phyloP scores from a whole-genome alignment of 1,284 basidiomycete genomes.

The Volvariella volvacea region DNA sequence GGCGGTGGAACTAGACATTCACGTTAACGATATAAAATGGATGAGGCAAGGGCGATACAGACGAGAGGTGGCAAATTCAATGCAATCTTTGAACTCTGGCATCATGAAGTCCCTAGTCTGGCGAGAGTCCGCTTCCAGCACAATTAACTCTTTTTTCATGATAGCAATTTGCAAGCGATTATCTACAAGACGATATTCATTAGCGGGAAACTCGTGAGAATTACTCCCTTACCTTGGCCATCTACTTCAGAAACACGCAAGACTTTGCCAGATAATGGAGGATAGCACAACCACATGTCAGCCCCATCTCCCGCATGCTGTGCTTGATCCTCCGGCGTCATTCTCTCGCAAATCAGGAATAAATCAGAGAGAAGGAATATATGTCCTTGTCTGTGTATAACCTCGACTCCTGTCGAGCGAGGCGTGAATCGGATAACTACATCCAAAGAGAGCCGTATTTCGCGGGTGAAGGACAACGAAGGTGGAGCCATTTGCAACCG shows the following conservation, averaged over 20 bases:
- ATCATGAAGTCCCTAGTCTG: slow-evolving; percentile 64
- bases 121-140: slow-evolving; percentile 59
- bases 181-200: slow-evolving; percentile 41
- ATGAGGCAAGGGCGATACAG: slow-evolving; percentile 22
- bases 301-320: slow-evolving; percentile 48
- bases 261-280: slow-evolving; percentile 93
- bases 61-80: slow-evolving; percentile 75
- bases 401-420: slow-evolving; percentile 63
- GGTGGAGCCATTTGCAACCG: slow-evolving; percentile 88
- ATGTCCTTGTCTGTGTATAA: slow-evolving; percentile 74
- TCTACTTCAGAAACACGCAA: slow-evolving; percentile 64
- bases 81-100: slow-evolving; percentile 77
- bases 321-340: slow-evolving; percentile 58
- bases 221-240: slow-evolving; percentile 45
- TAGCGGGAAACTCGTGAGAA: too few species aligned
- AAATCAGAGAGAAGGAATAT: slow-evolving; percentile 91
- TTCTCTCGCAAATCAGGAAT: slow-evolving; percentile 83
- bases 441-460: slow-evolving; percentile 71
- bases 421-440: slow-evolving; percentile 78
- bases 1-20: slow-evolving; percentile 41
- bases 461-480: slow-evolving; percentile 73
- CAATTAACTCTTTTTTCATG: slow-evolving; percentile 84
- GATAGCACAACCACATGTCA: slow-evolving; percentile 94
- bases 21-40: slow-evolving; percentile 4
- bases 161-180: slow-evolving; percentile 75